Conservation (phyloP, 1,284 basidiomycete species). For the Leccinum subrobustum region DNA sequence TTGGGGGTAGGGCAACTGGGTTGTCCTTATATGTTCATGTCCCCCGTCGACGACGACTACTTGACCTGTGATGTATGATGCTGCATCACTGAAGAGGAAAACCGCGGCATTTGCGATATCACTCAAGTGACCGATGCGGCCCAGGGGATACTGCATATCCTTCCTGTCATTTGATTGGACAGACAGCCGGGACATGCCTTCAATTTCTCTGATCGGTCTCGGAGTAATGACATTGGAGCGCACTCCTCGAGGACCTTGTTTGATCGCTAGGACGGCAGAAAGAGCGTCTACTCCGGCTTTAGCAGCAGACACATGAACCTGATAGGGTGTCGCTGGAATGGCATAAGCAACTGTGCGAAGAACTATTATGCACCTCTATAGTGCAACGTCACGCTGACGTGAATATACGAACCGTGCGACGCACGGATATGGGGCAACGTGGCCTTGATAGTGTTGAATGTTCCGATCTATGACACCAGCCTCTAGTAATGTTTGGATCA, state of each 20-base stretch:
- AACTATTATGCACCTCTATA: slow-evolving; percentile 59
- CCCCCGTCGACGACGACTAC: slow-evolving; percentile 72
- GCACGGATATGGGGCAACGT: slow-evolving; percentile 74
- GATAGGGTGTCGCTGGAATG: slow-evolving; percentile 73
- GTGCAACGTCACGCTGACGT: slow-evolving; percentile 91
- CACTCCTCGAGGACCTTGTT: slow-evolving; percentile 93
- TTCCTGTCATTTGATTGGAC: slow-evolving; percentile 17
- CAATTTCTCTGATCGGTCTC: slow-evolving; percentile 83
- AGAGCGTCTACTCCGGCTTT: slow-evolving; percentile 94
- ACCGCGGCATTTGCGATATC: slow-evolving; percentile 84
- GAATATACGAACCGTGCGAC: slow-evolving; percentile 82
- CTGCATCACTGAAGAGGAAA: slow-evolving; percentile 90
- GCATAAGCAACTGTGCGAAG: slow-evolving; percentile 2
- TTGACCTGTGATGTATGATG: slow-evolving; percentile 79
- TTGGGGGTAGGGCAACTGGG: slow-evolving; percentile 63
- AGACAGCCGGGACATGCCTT: slow-evolving; percentile 68
- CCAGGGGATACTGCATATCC: slow-evolving; percentile 47
- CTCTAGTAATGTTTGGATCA: not conserved
- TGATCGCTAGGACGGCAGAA: slow-evolving; percentile 82
- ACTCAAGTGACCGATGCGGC: slow-evolving; percentile 62
- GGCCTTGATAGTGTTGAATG: slow-evolving; percentile 93
- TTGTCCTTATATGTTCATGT: slow-evolving; percentile 50
- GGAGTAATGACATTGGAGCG: slow-evolving; percentile 92
- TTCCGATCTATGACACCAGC: slow-evolving; percentile 64
- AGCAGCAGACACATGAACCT: slow-evolving; percentile 92